A percentile compares a stretch with the other conserved stretches of the same genome.
These are phyloP conservation scores for Hippophae rhamnoides DNA, from an alignment of 306 rosid species.

Conservation along the genomic window DNA sequence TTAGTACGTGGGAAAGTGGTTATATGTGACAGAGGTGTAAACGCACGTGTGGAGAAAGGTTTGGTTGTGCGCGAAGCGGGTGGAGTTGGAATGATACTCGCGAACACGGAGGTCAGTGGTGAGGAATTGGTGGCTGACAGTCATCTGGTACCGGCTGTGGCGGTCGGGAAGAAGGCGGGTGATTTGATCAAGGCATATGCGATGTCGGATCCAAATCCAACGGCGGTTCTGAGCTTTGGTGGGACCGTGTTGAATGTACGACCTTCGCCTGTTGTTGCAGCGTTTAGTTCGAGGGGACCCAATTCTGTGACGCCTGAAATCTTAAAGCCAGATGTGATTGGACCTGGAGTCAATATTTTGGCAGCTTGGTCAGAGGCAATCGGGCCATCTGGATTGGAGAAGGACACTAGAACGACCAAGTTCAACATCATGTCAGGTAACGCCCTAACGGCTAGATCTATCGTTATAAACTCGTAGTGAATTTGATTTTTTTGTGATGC, in stretches of 20 bases:
- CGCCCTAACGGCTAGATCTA: background rate
- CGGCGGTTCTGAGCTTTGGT: constrained; percentile 59
- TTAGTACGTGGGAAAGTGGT: constrained; percentile 80
- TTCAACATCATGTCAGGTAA: constrained; percentile 95
- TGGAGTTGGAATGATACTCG: constrained; percentile 81
- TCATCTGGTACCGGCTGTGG: constrained; percentile 79
- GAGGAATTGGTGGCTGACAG: constrained; percentile 90
- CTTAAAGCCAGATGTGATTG: constrained; percentile 75
- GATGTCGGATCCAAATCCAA: constrained; percentile 39
- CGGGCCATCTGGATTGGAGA: constrained; percentile 64
- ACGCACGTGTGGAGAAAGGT: constrained; percentile 86
- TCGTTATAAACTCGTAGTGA: no score
- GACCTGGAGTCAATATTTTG: constrained; percentile 78
- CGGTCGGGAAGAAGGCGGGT: constrained; percentile 56
- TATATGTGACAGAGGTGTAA: constrained; percentile 76
- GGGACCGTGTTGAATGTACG: constrained; percentile 71
- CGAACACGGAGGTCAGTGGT: constrained; percentile 74
- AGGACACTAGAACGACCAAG: constrained; percentile 46
- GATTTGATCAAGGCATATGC: constrained; percentile 56
- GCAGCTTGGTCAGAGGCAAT: constrained; percentile 69
- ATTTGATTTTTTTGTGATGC: no score
- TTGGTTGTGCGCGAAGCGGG: constrained; percentile 72
- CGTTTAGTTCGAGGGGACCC: constrained; percentile 92
- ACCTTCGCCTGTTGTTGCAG: constrained; percentile 92
- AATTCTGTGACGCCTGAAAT: constrained; percentile 65